Conservation (phyloP, 2,329 filamentous ascomycete genomes). For the Dactylellina sp. region DNA sequence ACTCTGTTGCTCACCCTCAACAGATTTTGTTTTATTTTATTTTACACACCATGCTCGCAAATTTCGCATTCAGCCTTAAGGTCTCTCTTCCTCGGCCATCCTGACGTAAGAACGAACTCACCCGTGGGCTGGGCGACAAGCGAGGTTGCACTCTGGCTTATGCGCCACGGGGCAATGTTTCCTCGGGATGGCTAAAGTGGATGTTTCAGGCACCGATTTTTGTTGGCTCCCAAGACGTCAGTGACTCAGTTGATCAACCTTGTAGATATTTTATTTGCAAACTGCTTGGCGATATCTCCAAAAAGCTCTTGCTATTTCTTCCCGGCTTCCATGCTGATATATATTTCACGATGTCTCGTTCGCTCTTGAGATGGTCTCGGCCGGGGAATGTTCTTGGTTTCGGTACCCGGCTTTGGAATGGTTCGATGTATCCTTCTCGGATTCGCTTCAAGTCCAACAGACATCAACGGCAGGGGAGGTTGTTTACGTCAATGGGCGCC, state of each 20-base stretch:
- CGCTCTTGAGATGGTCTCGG: slow-evolving; percentile 17
- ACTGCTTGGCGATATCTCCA: background rate
- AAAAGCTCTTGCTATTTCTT: background rate
- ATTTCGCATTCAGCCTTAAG: slow-evolving; percentile 47
- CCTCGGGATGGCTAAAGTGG: slow-evolving; percentile 30
- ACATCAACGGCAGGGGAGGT: background rate
- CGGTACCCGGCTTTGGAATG: slow-evolving; percentile 27
- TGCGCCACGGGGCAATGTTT: slow-evolving; percentile 20
- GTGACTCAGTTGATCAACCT: slow-evolving; percentile 8
- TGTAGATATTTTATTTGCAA: background rate
- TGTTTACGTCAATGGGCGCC: slow-evolving; percentile 20
- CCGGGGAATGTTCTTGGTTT: background rate
- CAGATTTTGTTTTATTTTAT: background rate
- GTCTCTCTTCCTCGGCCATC: slow-evolving; percentile 7
- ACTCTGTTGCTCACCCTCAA: slow-evolving; percentile 29
- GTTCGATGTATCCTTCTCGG: slow-evolving; percentile 27
- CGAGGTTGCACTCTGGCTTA: slow-evolving; percentile 49
- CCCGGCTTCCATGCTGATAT: background rate
- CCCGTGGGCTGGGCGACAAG: slow-evolving; percentile 36
- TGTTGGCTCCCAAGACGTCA: slow-evolving; percentile 9
- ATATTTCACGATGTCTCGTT: background rate
- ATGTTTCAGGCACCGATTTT: slow-evolving; percentile 31
- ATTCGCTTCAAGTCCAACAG: slow-evolving; percentile 11
- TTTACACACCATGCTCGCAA: slow-evolving; percentile 20
- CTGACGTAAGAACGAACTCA: slow-evolving; percentile 49